Base-by-base conservation (phyloP, 345 rosid species). In the Punica granatum region DNA sequence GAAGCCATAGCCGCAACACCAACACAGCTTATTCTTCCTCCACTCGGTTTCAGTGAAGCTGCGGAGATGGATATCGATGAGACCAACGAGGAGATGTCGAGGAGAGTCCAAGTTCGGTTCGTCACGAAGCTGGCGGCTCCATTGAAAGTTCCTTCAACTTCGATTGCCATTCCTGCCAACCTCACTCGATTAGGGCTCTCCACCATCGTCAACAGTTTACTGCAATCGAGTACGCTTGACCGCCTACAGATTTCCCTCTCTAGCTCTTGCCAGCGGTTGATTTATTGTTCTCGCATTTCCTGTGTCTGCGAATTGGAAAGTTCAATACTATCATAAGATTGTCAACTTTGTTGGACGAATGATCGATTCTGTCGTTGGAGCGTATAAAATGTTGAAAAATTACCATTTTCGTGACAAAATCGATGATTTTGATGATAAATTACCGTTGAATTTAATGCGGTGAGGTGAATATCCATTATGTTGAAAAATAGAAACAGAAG, bases 101-200 rank as follows among this genome's bases (percentile, higher is more conserved):
- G 83, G 78, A 81, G 81, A 63, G 67, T 92, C 53, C 96, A 89
- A 65, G 98, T 84, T n/a, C 87, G 93, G 60, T 92, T 95, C 74
- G 75, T 90, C 15, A 95, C 99, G 33, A 90, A 89, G 81, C 84
- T 95, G 36, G 74, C 88, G 46, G 65, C 80, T 48, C 88, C 90
- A 0, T 81, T 67, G 63, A 86, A 78, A 80, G 86, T 64, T 31
- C 89, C 96, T 23, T 63, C 78, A 31, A 72, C 79, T 72, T 65
- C 92, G 69, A 78, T 91, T 53, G 86, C 92, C 23, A 88, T 94
- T 73, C 97, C 99, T 51, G 80, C 97, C 32, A 78, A 80, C 60
- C 83, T 89, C 82, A 88, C 96, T 49, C 89, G 99, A 43, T 73
- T 86, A 25, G 96, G 96, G 54, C 95, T 94, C 69, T 94, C 99